Evolutionary conservation across 2,329 filamentous ascomycete species (phyloP).

Genomic region (Penicillium sp.): DNA sequence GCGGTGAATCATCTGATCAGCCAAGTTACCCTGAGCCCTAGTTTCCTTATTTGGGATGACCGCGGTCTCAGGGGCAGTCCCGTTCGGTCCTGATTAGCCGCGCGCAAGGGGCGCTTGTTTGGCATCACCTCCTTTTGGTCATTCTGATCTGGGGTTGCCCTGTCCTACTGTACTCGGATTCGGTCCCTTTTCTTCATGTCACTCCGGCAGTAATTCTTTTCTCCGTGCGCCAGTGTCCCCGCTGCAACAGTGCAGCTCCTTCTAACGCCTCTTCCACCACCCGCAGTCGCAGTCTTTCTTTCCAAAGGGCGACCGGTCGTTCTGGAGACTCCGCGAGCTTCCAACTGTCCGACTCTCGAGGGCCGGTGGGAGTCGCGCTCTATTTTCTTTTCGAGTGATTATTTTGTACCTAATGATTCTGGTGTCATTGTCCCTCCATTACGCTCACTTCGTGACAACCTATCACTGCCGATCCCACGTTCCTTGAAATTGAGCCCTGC

Average conservation of each 20-base stretch:
- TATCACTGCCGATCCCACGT: slow-evolving; percentile 12
- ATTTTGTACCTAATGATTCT: slow-evolving; percentile 1
- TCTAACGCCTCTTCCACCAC: slow-evolving; percentile 15
- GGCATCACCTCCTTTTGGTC: slow-evolving; percentile 30
- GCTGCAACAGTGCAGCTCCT: slow-evolving; percentile 17
- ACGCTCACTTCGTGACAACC: slow-evolving; percentile 9
- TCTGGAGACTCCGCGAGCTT: slow-evolving; percentile 5
- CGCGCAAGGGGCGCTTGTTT: slow-evolving; percentile 39
- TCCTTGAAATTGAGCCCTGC: slow-evolving; percentile 10
- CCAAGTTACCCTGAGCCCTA: slow-evolving; percentile 5
- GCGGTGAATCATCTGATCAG: slow-evolving; percentile 3
- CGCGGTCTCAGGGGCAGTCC: slow-evolving; percentile 1
- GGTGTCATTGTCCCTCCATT: slow-evolving; percentile 20
- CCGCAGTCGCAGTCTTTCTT: slow-evolving; percentile 23
- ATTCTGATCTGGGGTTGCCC: slow-evolving; percentile 5
- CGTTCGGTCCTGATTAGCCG: slow-evolving; percentile 21
- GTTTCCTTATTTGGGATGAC: neutral
- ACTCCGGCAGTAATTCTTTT: slow-evolving; percentile 30
- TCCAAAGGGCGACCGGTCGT: slow-evolving; percentile 8
- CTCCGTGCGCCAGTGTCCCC: slow-evolving; percentile 18
- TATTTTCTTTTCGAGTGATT: slow-evolving; percentile 2
- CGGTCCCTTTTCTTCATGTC: slow-evolving; percentile 18
- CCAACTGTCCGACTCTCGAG: slow-evolving; percentile 2
- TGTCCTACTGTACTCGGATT: slow-evolving; percentile 2
- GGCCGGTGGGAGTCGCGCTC: neutral